Base-by-base conservation (phyloP, 495 filamentous ascomycete species). In the Neurospora cerealis region DNA sequence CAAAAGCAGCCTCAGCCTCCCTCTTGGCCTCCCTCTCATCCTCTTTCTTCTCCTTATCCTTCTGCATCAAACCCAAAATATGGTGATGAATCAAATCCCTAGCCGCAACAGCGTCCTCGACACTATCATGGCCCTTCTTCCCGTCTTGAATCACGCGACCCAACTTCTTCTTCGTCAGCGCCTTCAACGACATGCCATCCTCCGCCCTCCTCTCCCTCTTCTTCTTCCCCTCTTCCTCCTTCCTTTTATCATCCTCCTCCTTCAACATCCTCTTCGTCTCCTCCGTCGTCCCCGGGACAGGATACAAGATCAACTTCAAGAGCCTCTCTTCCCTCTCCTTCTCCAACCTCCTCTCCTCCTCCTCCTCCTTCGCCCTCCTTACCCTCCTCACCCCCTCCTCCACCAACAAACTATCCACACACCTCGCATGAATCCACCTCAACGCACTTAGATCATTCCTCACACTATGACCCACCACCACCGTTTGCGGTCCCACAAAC, bases 51-150 rank as follows among this genome's bases (percentile, higher is more conserved):
- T 17, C 28, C 28, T 66, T 66, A 0, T 34, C 54, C 28, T 34
- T 19, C 28, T 34, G 13, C 54, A 66, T 66, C 28, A 66, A 3
- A 15, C 54, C 24, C 6, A 66, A 0, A 13, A 74, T 70, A 4
- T 72, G 41, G 32, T 37, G 21, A 4, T 80, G 70, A 1, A 80
- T 69, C 15, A 87, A 69, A n/a, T 85, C 83, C 19, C 83, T 79
- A 1, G 80, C 71, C 0, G 84, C 84, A 0, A 84, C 69, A 0
- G 84, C 79, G 48, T 84, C 83, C 71, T 87, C 83, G 0, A 87
- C n/a, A 62, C 80, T 83, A 74, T 84, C 82, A 46, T 85, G 81
- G 0, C 76, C 75, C 4, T 39, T 32, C 21, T 74, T 74, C 5
- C 71, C 74, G 34, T 66, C 40, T 48, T 86, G 82, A 17, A 87